These are phyloP conservation scores for Neurospora sp. DNA, from an alignment of 495 filamentous ascomycete species.

Conservation along the genomic window DNA sequence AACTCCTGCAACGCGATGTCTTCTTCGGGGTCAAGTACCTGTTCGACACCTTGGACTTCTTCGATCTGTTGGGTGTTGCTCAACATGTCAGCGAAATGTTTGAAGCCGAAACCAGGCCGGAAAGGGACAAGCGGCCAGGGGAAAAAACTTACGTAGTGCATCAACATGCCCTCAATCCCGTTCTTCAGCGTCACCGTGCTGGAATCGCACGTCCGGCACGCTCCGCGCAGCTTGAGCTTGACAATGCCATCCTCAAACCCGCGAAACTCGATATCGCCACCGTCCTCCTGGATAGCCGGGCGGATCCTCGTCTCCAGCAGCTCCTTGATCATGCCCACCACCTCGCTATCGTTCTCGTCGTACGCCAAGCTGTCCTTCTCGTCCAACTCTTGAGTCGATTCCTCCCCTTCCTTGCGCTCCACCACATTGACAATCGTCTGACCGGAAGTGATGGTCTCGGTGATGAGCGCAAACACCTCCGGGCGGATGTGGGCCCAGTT, in stretches of 20 bases:
- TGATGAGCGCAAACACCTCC: conserved; percentile 90
- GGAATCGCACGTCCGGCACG: conserved; percentile 90
- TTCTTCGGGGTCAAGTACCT: conserved; percentile 86
- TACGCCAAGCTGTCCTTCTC: conserved; percentile 63
- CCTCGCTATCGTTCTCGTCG: conserved; percentile 82
- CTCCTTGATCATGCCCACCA: conserved; percentile 97
- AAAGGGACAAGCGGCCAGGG: not conserved
- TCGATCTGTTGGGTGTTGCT: conserved; percentile 55
- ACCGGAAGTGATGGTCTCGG: conserved; percentile 74
- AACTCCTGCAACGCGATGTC: conserved; percentile 85
- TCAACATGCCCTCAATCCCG: conserved; percentile 95
- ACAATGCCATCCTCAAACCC: conserved; percentile 85
- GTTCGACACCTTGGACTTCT: conserved; percentile 86
- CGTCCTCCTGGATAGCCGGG: conserved; percentile 93
- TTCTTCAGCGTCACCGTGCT: conserved; percentile 93
- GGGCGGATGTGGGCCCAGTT: conserved; percentile 94
- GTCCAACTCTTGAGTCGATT: conserved; percentile 18
- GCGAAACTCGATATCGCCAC: conserved; percentile 89
- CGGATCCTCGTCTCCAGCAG: conserved; percentile 91
- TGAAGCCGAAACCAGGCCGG: not conserved
- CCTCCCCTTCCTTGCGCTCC: conserved; percentile 42
- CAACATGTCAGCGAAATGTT: not conserved
- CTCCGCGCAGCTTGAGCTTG: conserved; percentile 76
- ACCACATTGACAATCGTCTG: conserved; percentile 68
- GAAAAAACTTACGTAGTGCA: conserved; percentile 47